phyloP scores from a whole-genome alignment of 2,329 filamentous ascomycete genomes.

The Tolypocladium endophyticum region DNA sequence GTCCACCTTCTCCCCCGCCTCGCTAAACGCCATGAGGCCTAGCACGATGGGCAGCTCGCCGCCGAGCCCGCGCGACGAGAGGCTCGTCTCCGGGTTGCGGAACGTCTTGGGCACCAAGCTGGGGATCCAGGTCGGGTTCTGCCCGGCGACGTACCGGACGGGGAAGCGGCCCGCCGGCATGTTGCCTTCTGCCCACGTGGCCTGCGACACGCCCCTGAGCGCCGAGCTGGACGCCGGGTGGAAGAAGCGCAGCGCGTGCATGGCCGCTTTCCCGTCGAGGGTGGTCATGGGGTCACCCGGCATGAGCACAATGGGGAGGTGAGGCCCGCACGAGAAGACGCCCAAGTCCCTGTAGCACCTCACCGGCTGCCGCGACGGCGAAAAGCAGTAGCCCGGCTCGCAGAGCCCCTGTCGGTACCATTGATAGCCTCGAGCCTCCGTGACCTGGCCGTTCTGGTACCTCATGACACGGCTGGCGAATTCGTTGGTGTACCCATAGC shows the following conservation, averaged over 20 bases:
- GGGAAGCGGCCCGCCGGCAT: constrained; percentile 6
- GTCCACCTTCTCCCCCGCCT: constrained; percentile 6
- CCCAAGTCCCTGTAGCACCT: constrained; percentile 13
- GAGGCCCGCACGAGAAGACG: constrained; percentile 25
- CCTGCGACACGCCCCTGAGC: constrained; percentile 16
- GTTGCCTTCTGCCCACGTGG: constrained; percentile 9
- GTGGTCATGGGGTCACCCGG: constrained; percentile 8
- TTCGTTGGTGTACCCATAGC: constrained; percentile 15
- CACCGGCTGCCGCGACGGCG: background rate
- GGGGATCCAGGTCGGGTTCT: constrained; percentile 26
- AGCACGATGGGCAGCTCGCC: constrained; percentile 28
- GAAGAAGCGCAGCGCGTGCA: constrained; percentile 20
- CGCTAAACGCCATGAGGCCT: constrained; percentile 27
- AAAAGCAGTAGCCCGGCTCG: background rate
- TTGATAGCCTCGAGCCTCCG: constrained; percentile 5
- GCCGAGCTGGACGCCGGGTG: constrained; percentile 2
- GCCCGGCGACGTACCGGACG: constrained; percentile 19
- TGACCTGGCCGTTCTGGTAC: constrained; percentile 20
- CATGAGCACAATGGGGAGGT: constrained; percentile 22
- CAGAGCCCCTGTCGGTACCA: background rate
- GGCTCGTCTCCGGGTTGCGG: constrained; percentile 3
- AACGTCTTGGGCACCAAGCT: constrained; percentile 23
- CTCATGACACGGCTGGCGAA: constrained; percentile 22
- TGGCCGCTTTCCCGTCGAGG: constrained; percentile 4
- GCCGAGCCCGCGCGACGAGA: constrained; percentile 20